These are phyloP conservation scores for Coemansia sp. DNA, from an alignment of 192 early-diverging fungal genomes.

Conservation along the genomic window DNA sequence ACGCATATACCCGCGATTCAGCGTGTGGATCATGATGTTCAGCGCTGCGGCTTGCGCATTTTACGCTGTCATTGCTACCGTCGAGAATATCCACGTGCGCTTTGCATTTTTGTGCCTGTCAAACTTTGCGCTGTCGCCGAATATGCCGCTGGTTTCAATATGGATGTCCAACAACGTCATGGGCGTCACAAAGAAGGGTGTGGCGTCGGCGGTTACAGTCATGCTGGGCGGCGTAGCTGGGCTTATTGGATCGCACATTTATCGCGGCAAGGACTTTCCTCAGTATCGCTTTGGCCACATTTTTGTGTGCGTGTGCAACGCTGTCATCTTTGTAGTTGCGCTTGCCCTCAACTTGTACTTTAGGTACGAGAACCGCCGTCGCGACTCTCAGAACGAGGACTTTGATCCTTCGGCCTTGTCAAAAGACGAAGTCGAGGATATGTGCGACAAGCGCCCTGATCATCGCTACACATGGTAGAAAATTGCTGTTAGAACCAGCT, in stretches of 20 bases:
- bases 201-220: slow-evolving; percentile 46
- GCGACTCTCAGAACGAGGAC: slow-evolving; percentile 21
- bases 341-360: slow-evolving; percentile 39
- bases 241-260: slow-evolving; percentile 65
- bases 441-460: slow-evolving; percentile 39
- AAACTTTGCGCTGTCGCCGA: slow-evolving; percentile 50
- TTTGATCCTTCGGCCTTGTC: slow-evolving; percentile 25
- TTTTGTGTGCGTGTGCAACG: slow-evolving; percentile 42
- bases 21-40: slow-evolving; percentile 53
- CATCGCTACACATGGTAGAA: slow-evolving; percentile 45
- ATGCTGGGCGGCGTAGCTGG: slow-evolving; percentile 59
- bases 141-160: slow-evolving; percentile 49
- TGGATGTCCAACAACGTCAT: slow-evolving; percentile 68
- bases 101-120: slow-evolving; percentile 48
- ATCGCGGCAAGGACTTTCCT: slow-evolving; percentile 57
- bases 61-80: slow-evolving; percentile 55
- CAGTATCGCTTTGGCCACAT: slow-evolving; percentile 58
- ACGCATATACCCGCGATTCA: slow-evolving; percentile 28
- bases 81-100: slow-evolving; percentile 26
- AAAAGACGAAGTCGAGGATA: slow-evolving; percentile 30
- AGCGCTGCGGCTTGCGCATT: slow-evolving; percentile 58
- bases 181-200: slow-evolving; percentile 63
- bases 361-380: slow-evolving; percentile 34
- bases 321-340: slow-evolving; percentile 36
- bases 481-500: background rate